Evolutionary conservation across 352 stramenopile genomes (phyloP), one percentile per base, ranked within the genome.

Genomic region (Phytophthora chlamydospora): DNA sequence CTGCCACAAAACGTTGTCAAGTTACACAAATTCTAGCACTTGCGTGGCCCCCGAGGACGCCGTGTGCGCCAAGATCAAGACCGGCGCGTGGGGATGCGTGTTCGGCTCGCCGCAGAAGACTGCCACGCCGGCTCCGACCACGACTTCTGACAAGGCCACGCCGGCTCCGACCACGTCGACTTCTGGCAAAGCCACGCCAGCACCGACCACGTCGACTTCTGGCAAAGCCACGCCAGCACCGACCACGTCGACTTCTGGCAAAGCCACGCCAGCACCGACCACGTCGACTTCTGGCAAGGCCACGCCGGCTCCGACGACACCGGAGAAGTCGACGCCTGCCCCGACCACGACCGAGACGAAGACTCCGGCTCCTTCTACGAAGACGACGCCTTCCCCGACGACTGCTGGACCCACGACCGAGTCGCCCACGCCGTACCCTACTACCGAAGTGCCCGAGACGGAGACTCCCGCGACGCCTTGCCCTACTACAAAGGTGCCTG

Each of bases 81-180:
- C 78, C n/a, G 82, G 80, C 29, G 84, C 77, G 4, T 90, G 78
- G 81, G 84, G 84, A 9, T 93, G 84, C 41, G 77, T 89, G 31
- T 88, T 70, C 60, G 45, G 40, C 46, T 24, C 39, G 14, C 2
- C 40, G 19, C 13, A 61, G 31, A 43, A 29, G 0, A 7, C 63
- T 11, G 41, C 58, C 8, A 76, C 66, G 14, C 71, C 76, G 6
- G 67, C 63, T 13, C 54, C 72, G 6, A 75, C 62, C 4, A 78
- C 68, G 54, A 62, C 50, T 3, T 24, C 21, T 4, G 44, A 38
- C 12, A 14, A 35, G 43, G 14, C 58, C 24, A 66, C 60, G 27
- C 59, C 59, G 27, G 60, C 60, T 35, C 42, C 58, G n/a, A 50
- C 62, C n/a, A 52, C 54, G 46, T 49, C 38, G 12, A 34, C 41